Evolutionary conservation across 495 filamentous ascomycete species (phyloP), one percentile per base, ranked within the genome.

Genomic region (Podospora pseudocomata): DNA sequence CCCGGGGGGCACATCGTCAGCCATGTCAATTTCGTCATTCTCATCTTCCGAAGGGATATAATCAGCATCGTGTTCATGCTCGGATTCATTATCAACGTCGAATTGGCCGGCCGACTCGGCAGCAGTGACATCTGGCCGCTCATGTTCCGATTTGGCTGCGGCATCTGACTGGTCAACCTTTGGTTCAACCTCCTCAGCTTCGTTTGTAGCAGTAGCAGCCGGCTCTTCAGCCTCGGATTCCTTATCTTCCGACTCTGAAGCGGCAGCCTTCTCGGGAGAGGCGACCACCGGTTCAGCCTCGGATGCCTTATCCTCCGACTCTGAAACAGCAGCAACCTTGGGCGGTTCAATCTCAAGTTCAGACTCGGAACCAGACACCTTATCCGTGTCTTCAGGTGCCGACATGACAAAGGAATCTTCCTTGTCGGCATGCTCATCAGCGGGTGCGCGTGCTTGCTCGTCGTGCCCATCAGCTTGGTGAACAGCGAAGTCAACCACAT

Each of bases 401-500:
- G 39, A 49, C 11, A 49, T 49, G 39, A 49, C 39, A 49, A 49
- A 49, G 5, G 39, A 49, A 2, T 44, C 26, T 3, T 56, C 15
- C 0, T 53, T 19, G 19, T 4, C 13, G 27, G 16, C 19, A 30
- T 59, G 32, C 11, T 23, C n/a, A 15, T 61, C 26, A 15, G 66
- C 65, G 32, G 56, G 23, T 27, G 32, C 30, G 49, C 58, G 57
- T 20, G 60, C 53, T 64, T 27, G 58, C 32, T 69, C 30, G 32
- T 18, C 27, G 19, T 49, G 18, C 28, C 63, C 67, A 1, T 55
- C 49, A 23, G 13, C 39, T 20, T 15, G n/a, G 27, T 34, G 66
- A 11, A 44, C 26, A 16, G 70, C 75, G 64, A 73, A 71, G 61
- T 71, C 72, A 39, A 72, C 60, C 5, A 71, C 72, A 16, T 72